Evolutionary conservation across 2,329 filamentous ascomycete species (phyloP), one percentile per base, ranked within the genome.

Genomic region (Alternaria brassicae): DNA sequence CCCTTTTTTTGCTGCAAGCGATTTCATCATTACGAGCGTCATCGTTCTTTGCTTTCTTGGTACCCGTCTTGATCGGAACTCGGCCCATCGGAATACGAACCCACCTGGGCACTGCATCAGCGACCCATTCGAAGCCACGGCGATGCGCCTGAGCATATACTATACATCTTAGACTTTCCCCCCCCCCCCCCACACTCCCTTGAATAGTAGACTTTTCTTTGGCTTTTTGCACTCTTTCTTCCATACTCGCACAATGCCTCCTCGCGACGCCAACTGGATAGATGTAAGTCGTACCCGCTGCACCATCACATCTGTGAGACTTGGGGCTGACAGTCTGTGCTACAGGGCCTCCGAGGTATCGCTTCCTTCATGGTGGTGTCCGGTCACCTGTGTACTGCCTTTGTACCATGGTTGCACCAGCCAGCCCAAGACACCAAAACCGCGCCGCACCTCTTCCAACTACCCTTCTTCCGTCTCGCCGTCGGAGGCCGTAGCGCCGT

Each of bases 391-490:
- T 80, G 77, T 62, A 79, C 79, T 19, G 72, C 76, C 9, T 78
- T 80, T 49, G 77, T 78, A 32, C 76, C 77, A 2, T 77, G 77
- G 73, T 67, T 80, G 36, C 79, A 80, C 58, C 65, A 72, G 34
- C 79, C 79, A 6, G 76, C 54, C 77, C 77, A 56, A 32, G 74
- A 73, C n/a, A 77, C 83, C 47, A 80, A 80, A 27, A 76, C 77
- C 3, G 69, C 78, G 1, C 82, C 84, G 5, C 79, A 81, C 48
- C 63, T 86, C 28, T 81, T 88, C 60, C 86, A 89, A 73, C 79
- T 82, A 39, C 87, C 86, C 13, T 84, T 86, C 67, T 77, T 89
- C 58, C 84, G 87, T 56, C 82, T 89, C 47, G 78, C 85, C 37
- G 80, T 84, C 49, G 86, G 87, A 68, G 86, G 76, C 45, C 74